These are phyloP conservation scores for Psilocybe sp. DNA, from an alignment of 768 basidiomycete species.

Conservation along the genomic window DNA sequence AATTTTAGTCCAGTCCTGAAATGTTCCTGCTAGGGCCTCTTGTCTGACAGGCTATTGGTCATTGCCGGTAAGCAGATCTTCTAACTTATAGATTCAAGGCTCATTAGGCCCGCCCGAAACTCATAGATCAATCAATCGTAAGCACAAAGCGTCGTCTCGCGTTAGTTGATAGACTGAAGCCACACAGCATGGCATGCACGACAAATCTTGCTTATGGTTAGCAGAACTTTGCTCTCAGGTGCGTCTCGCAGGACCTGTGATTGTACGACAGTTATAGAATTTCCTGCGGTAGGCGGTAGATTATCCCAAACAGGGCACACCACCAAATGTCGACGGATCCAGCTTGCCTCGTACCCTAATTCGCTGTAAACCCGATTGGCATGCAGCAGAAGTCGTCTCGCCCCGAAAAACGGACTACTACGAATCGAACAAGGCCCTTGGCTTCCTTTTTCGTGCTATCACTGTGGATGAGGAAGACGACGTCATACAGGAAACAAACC, in stretches of 20 bases:
- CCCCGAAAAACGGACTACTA: conserved; percentile 68
- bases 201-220: conserved; percentile 52
- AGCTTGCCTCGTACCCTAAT: conserved; percentile 54
- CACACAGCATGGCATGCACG: conserved; percentile 56
- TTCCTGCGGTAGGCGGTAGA: conserved; percentile 59
- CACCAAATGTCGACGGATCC: conserved; percentile 48
- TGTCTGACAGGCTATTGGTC: conserved; percentile 64
- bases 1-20: background rate
- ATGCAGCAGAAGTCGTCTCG: conserved; percentile 53
- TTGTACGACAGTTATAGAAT: background rate
- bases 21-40: conserved; percentile 48
- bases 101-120: background rate
- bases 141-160: background rate
- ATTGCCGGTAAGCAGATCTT: conserved; percentile 55
- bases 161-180: background rate
- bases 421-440: conserved; percentile 66
- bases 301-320: conserved; percentile 75
- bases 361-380: conserved; percentile 78
- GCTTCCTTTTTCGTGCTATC: conserved; percentile 67
- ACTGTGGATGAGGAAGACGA: conserved; percentile 23
- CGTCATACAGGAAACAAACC: conserved; percentile 11
- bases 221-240: conserved; percentile 61
- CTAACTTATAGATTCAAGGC: background rate
- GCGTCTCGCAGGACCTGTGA: background rate
- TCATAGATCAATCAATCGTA: conserved; percentile 70